phyloP scores from a whole-genome alignment of 768 basidiomycete species.

The Auricularia cornea region DNA sequence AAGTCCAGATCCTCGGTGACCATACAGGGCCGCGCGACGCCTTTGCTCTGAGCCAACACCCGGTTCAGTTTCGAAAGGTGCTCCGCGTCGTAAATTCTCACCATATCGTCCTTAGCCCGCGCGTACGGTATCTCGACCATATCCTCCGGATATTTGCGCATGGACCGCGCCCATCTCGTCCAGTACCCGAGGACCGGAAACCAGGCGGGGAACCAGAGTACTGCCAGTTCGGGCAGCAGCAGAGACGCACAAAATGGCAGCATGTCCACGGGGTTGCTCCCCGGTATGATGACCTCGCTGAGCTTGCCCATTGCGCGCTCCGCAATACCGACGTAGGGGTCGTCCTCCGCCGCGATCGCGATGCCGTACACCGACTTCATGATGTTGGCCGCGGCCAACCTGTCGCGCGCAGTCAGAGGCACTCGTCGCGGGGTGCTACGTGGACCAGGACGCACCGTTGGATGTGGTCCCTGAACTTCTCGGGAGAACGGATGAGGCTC shows the following conservation, averaged over 20 bases:
- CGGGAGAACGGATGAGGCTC: neutral
- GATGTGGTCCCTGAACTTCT: neutral
- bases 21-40: neutral
- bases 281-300: slow-evolving; percentile 21
- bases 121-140: neutral
- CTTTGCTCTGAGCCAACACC: neutral
- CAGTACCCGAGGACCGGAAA: neutral
- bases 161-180: neutral
- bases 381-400: slow-evolving; percentile 26
- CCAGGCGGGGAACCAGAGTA: neutral
- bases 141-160: neutral
- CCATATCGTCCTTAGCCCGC: neutral
- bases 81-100: neutral
- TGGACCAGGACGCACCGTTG: neutral
- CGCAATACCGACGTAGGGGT: slow-evolving; percentile 28
- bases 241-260: slow-evolving; percentile 23
- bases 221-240: neutral
- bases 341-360: slow-evolving; percentile 24
- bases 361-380: slow-evolving; percentile 36
- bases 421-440: neutral
- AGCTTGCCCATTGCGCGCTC: slow-evolving; percentile 16
- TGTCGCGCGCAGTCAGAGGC: slow-evolving; percentile 11
- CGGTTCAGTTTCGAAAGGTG: too few relatives aligned
- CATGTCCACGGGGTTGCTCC: slow-evolving; percentile 23
- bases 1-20: neutral